Conservation (phyloP, 345 rosid genomes). For the Cardiospermum halicacabum region DNA sequence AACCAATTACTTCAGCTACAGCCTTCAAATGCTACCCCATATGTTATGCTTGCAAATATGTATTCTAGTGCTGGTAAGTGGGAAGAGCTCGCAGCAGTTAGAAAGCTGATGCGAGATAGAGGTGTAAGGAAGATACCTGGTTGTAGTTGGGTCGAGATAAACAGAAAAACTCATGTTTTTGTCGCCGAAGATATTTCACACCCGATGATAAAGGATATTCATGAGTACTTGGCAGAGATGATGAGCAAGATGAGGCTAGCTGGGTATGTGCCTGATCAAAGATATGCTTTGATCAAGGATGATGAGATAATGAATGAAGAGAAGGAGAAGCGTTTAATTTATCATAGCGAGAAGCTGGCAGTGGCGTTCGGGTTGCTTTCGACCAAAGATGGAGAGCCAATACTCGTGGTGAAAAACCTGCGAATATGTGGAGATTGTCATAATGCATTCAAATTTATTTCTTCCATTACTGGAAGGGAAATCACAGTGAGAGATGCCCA, state of each 20-base stretch:
- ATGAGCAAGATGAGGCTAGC: slow-evolving; percentile 49
- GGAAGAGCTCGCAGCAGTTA: slow-evolving; percentile 60
- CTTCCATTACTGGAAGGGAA: slow-evolving; percentile 50
- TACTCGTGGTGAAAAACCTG: slow-evolving; percentile 72
- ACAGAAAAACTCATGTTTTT: slow-evolving; percentile 58
- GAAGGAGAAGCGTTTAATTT: slow-evolving; percentile 55
- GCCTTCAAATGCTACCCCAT: slow-evolving; percentile 74
- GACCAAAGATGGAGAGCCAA: slow-evolving; percentile 51
- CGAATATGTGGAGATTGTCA: slow-evolving; percentile 94
- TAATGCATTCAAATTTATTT: slow-evolving; percentile 71
- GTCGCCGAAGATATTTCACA: slow-evolving; percentile 85
- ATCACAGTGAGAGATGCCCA: slow-evolving; percentile 67
- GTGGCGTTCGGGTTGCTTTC: slow-evolving; percentile 84
- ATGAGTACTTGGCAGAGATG: slow-evolving; percentile 59
- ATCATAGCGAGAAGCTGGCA: slow-evolving; percentile 89
- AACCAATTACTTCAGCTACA: slow-evolving; percentile 50
- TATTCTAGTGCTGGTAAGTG: slow-evolving; percentile 58
- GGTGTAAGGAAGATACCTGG: slow-evolving; percentile 84
- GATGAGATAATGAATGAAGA: slow-evolving; percentile 47
- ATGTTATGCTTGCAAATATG: slow-evolving; percentile 82
- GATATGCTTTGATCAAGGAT: slow-evolving; percentile 65
- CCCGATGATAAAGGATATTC: slow-evolving; percentile 63
- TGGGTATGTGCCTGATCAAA: slow-evolving; percentile 75
- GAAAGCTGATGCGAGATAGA: slow-evolving; percentile 71
- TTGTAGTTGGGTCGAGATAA: slow-evolving; percentile 87